Evolutionary conservation across 345 rosid species (phyloP), one percentile per base, ranked within the genome.

Genomic region (Citropsis articulata): DNA sequence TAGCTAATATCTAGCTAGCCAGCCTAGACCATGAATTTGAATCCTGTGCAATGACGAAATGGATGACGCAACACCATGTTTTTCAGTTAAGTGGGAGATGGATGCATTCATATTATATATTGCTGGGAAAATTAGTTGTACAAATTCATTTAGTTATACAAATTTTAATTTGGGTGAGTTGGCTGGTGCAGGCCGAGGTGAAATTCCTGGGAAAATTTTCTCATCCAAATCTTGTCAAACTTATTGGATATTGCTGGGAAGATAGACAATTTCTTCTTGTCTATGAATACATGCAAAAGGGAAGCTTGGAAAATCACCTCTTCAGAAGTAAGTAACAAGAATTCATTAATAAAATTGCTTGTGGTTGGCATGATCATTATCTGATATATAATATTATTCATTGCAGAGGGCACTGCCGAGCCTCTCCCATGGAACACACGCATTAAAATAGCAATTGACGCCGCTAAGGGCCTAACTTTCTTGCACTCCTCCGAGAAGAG

Each of bases 181-280:
- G 14, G 8, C 36, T 28, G 42, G n/a, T 77, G 80, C 88, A 94
- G 98, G 86, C 92, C 8, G 98, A 95, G 78, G 98, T 95, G 81
- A 81, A 81, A 72, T 91, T 91, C 67, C 35, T 93, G 80, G 98
- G 98, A 9, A 93, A 93, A 66, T 90, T 93, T 80, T 85, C 86
- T 10, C 98, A 95, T 73, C 94, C 95, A 28, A 95, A 91, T 83
- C 83, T 95, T 24, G 98, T 95, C 33, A 93, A 85, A 78, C 89
- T 95, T 2, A 48, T 95, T 62, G 98, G 98, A 3, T 95, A 91
- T 45, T 95, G 98, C 50, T 86, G 90, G 89, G 98, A 95, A 77
- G 95, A 93, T 2, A 79, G 50, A 1, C 91, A 86, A 7, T 91
- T 89, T 82, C 91, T 93, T 9, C 89, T 93, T 30, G 95, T 95